Evolutionary conservation across 2,329 filamentous ascomycete genomes (phyloP), one percentile per base, ranked within the genome.

Genomic region (Aspergillus ochraceoroseus): DNA sequence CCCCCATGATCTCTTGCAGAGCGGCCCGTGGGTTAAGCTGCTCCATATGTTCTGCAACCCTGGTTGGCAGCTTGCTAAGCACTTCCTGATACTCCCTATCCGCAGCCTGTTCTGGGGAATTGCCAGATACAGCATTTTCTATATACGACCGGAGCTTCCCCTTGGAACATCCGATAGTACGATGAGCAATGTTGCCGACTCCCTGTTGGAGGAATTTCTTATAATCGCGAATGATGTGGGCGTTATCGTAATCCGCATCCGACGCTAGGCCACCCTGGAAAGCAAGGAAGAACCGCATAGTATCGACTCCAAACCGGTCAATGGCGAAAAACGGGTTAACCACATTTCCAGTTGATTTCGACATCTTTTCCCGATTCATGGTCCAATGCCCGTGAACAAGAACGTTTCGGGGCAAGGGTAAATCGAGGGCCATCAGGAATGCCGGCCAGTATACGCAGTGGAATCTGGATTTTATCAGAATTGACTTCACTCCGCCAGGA

Each of bases 371-470:
- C 38, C 80, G 80, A 41, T 85, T 86, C 67, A 98, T 82, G 9
- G 88, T 94, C 92, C 94, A 98, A 63, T 98, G 92, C 2, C 83
- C 88, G 61, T 98, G 92, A 37, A 87, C 87, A 2, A 98, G 71
- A 20, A 98, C 77, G 48, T 81, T 80, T 57, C 81, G 83, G 1
- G 92, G 87, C 1, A 85, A 70, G 1, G 87, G 83, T 3, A 96
- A 72, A 36, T 82, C 81, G 9, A 95, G 71, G 1, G 92, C 90
- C 75, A 98, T 83, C 11, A 98, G 79, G 53, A 98, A 84, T 3
- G 92, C 92, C 0, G 92, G 92, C 92, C 94, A 98, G 71, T 98
- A 98, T 32, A 98, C 82, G 64, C 87, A 90, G 62, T 98, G 94
- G 65, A 98, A 98, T 12, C 74, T 71, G 41, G 4, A 9, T 22